Conservation (phyloP, 1,139 yeast genomes). For the Petasospora rhodanensis region DNA sequence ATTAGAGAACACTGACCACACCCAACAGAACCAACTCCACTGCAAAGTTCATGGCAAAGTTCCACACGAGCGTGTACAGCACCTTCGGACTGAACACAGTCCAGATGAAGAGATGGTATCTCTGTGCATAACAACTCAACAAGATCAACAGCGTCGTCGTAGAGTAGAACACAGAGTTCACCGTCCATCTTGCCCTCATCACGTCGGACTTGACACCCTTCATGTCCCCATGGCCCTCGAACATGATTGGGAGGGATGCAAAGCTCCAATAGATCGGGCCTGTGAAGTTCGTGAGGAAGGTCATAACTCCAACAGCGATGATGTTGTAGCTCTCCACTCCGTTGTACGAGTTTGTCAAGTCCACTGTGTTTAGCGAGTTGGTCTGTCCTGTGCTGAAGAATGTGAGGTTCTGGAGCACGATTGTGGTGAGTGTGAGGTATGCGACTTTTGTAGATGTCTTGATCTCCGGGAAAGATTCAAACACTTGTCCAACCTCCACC, state of each 20-base stretch:
- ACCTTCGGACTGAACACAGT: constrained; percentile 94
- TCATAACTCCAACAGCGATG: constrained; percentile 68
- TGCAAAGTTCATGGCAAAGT: constrained; percentile 40
- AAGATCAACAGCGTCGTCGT: constrained; percentile 55
- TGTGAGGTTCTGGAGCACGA: constrained; percentile 61
- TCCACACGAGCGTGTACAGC: constrained; percentile 79
- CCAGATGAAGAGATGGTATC: constrained; percentile 93
- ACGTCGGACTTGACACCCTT: constrained; percentile 33
- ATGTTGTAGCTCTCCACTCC: constrained; percentile 72
- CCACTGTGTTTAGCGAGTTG: constrained; percentile 87
- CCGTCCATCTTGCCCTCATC: constrained; percentile 35
- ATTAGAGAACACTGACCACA: neutral
- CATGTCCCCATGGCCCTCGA: constrained; percentile 29
- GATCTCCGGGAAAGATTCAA: constrained; percentile 2
- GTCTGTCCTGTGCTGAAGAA: constrained; percentile 91
- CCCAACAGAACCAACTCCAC: constrained; percentile 5
- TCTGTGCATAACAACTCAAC: constrained; percentile 64
- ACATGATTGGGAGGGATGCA: constrained; percentile 43
- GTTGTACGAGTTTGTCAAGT: constrained; percentile 86
- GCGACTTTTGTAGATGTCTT: constrained; percentile 8
- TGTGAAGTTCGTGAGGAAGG: constrained; percentile 78
- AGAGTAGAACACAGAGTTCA: constrained; percentile 48
- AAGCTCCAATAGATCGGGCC: constrained; percentile 83
- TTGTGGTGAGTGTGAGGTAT: constrained; percentile 19
- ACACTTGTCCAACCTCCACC: constrained; percentile 17